Percentiles rank a stretch among this genome's conserved stretches.
Evolutionary conservation across 768 basidiomycete genomes (phyloP).

Genomic region (Mycena latifolia): DNA sequence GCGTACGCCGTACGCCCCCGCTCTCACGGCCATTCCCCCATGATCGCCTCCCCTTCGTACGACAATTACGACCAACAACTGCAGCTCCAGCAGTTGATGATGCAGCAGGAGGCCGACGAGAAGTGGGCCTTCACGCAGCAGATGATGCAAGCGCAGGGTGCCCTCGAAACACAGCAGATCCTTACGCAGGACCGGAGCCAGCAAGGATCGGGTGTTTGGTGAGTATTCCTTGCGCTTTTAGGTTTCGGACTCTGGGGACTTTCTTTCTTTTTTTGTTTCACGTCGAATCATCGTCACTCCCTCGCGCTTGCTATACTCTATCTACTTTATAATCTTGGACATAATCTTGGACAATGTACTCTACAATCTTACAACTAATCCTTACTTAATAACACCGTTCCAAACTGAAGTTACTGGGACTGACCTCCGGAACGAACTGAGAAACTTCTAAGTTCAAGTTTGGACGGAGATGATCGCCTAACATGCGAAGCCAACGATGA

Average conservation of each 20-base stretch:
- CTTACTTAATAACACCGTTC: conserved; percentile 31
- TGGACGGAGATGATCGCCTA: no score
- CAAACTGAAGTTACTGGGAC: not conserved
- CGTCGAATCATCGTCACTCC: conserved; percentile 28
- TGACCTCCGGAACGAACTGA: no score
- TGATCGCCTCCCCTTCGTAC: conserved; percentile 34
- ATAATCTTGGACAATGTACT: conserved; percentile 30
- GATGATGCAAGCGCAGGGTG: conserved; percentile 38
- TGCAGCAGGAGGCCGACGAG: conserved; percentile 36
- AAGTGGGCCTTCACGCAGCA: conserved; percentile 36
- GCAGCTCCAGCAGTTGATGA: conserved; percentile 38
- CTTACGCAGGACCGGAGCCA: conserved; percentile 33
- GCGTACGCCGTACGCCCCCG: conserved; percentile 26
- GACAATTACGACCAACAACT: conserved; percentile 39
- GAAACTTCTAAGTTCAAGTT: no score
- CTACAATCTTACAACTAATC: conserved; percentile 25
- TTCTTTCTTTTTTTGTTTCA: conserved; percentile 13
- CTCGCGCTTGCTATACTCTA: conserved; percentile 26
- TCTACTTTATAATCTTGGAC: conserved; percentile 20
- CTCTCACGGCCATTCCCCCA: conserved; percentile 28
- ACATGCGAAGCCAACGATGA: no score
- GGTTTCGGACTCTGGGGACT: conserved; percentile 26
- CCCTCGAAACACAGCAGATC: conserved; percentile 30
- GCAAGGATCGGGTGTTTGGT: conserved; percentile 35
- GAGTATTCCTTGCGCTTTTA: conserved; percentile 19